These are phyloP conservation scores for Globisporangium takayamanum DNA, from an alignment of 352 stramenopile species.

Conservation along the genomic window DNA sequence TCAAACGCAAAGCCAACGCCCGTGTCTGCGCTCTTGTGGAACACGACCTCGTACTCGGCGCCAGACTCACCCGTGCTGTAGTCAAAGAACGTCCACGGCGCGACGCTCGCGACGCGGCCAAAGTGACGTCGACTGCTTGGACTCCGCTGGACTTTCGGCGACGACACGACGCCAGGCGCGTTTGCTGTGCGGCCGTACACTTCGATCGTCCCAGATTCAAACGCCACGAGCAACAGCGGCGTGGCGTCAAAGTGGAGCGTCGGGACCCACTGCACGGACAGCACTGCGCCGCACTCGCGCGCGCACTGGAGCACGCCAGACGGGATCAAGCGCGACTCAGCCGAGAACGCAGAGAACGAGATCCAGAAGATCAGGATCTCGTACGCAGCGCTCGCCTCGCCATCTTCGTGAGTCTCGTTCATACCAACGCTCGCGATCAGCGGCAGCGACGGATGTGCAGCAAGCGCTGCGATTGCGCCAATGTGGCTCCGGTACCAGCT, in stretches of 20 bases:
- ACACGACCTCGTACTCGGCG: conserved; percentile 60
- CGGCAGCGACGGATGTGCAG: conserved; percentile 67
- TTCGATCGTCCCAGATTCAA: conserved; percentile 46
- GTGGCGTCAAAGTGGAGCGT: conserved; percentile 78
- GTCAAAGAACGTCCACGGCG: conserved; percentile 71
- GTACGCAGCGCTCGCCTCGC: conserved; percentile 19
- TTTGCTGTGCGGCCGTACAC: conserved; percentile 54
- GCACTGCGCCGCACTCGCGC: conserved; percentile 34
- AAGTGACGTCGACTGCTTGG: conserved; percentile 12
- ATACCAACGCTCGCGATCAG: conserved; percentile 62
- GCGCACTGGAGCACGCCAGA: conserved; percentile 63
- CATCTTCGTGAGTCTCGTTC: conserved; percentile 8
- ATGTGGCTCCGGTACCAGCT: conserved; percentile 73
- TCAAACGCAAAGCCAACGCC: conserved; percentile 46
- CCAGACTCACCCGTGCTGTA: conserved; percentile 57
- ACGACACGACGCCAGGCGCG: conserved; percentile 50
- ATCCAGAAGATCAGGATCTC: conserved; percentile 83
- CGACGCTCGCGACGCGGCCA: conserved; percentile 38
- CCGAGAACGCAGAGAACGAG: conserved; percentile 78
- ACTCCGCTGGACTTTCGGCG: conserved; percentile 22
- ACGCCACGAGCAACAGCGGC: conserved; percentile 63
- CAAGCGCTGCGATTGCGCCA: conserved; percentile 60
- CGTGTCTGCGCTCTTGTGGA: conserved; percentile 26
- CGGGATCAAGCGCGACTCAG: conserved; percentile 67
- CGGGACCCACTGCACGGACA: conserved; percentile 79